These are phyloP conservation scores for Trypanosoma melophagium DNA, from an alignment of 208 protist species.

Conservation along the genomic window DNA sequence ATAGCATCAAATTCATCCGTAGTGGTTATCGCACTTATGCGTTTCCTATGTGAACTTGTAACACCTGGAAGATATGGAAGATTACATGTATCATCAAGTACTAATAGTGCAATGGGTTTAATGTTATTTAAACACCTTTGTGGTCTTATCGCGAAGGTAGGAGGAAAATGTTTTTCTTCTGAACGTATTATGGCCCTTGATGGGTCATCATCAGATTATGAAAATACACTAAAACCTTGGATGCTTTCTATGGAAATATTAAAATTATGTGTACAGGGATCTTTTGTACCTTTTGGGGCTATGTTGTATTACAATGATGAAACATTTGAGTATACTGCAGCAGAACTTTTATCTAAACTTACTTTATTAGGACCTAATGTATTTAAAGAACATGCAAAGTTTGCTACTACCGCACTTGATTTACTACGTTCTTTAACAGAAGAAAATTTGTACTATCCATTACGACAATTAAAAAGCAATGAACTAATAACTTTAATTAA, in stretches of 20 bases:
- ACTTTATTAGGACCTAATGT: conserved; percentile 51
- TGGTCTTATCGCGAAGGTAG: conserved; percentile 49
- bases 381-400: conserved; percentile 74
- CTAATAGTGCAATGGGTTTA: conserved; percentile 62
- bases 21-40: conserved; percentile 70
- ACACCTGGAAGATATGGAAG: conserved; percentile 42
- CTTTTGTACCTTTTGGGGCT: conserved; percentile 77
- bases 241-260: conserved; percentile 64
- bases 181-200: conserved; percentile 56
- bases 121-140: conserved; percentile 79
- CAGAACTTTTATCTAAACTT: conserved; percentile 68
- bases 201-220: conserved; percentile 35
- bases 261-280: conserved; percentile 55
- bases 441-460: conserved; percentile 63
- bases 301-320: conserved; percentile 86
- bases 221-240: conserved; percentile 80
- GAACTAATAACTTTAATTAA: conserved; percentile 63
- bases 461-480: conserved; percentile 51
- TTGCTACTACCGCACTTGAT: conserved; percentile 48
- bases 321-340: conserved; percentile 73
- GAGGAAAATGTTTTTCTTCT: conserved; percentile 62
- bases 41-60: conserved; percentile 72
- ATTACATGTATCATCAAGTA: conserved; percentile 37
- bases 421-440: conserved; percentile 69
- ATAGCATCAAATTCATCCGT: conserved; percentile 45